Base-by-base conservation (phyloP, 2,329 filamentous ascomycete species). In the Diplodia seriata region DNA sequence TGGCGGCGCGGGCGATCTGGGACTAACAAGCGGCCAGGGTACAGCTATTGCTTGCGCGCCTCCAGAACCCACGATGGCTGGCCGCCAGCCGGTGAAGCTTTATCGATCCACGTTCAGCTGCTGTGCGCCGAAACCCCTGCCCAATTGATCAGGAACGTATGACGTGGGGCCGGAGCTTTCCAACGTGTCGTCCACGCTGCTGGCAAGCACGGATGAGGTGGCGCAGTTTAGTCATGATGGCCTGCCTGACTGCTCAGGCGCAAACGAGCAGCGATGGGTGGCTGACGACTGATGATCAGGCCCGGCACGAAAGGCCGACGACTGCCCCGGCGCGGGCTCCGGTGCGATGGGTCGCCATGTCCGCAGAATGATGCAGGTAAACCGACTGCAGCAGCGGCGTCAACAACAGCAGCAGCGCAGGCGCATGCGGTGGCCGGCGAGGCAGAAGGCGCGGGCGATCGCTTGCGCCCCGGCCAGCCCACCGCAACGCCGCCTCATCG, bases 1-100 rank as follows among this genome's bases (percentile, higher is more conserved):
- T 20, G 40, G 56, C 38, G 56, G 38, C 56, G n/a, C 43, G 43
- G 56, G 33, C 56, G 38, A 59, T 59, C 56, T 59, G 38, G 26
- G 43, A 47, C n/a, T 47, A 59, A n/a, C 23, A 29, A 3, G n/a
- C 26, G 29, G 31, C 14, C 23, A 33, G 26, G 23, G 8, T 33
- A 29, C 57, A 62, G 40, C 26, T 26, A 2, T 12, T 36, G 18
- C 23, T 43, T 23, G n/a, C 36, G 11, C 55, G 26, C 26, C 26
- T 26, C 26, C 18, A 43, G 43, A 29, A 15, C 18, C 40, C 20
- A 59, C 56, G 36, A 31, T 31, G 36, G 38, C 33, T 12, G 6
- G 55, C 20, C n/a, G 33, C 7, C 14, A 23, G 26, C 15, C 56
- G 38, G 56, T 47, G 56, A 47, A 15, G 36, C 38, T 47, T n/a